Evolutionary conservation across 176 grass and related monocot species (phyloP).

Genomic region (Luzula sylvatica): DNA sequence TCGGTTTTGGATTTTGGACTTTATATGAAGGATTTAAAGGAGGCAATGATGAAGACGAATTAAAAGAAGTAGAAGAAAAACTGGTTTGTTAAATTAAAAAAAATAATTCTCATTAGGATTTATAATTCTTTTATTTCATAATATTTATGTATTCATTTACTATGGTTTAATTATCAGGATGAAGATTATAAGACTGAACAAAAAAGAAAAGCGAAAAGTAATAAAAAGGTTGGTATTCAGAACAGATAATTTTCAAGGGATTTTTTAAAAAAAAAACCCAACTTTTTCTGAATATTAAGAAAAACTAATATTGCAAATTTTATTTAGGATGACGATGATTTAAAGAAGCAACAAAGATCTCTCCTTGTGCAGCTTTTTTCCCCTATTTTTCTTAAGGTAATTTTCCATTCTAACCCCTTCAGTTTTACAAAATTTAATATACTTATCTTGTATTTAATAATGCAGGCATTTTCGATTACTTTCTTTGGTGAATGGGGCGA

Average conservation of each 20-base stretch:
- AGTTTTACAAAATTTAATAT: neutral
- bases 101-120: slow-evolving; percentile 6
- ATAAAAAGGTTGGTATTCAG: slow-evolving; percentile 48
- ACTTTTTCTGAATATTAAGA: no score
- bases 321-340: slow-evolving; percentile 66
- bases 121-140: neutral
- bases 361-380: slow-evolving; percentile 85
- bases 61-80: slow-evolving; percentile 81
- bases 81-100: slow-evolving; percentile 49
- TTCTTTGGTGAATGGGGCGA: slow-evolving; percentile 99
- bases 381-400: slow-evolving; percentile 95
- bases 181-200: slow-evolving; percentile 66
- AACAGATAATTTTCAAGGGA: neutral
- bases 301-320: no score
- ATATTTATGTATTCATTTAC: slow-evolving; percentile 14
- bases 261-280: neutral
- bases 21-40: slow-evolving; percentile 93
- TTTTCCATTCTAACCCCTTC: slow-evolving; percentile 8
- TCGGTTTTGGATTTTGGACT: slow-evolving; percentile 90
- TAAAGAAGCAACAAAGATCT: slow-evolving; percentile 71
- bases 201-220: slow-evolving; percentile 49
- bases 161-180: slow-evolving; percentile 47
- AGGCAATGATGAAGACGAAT: slow-evolving; percentile 83
- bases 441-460: no score
- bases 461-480: slow-evolving; percentile 94